Conservation (phyloP, 2,329 filamentous ascomycete species). For the Phoma sp. region DNA sequence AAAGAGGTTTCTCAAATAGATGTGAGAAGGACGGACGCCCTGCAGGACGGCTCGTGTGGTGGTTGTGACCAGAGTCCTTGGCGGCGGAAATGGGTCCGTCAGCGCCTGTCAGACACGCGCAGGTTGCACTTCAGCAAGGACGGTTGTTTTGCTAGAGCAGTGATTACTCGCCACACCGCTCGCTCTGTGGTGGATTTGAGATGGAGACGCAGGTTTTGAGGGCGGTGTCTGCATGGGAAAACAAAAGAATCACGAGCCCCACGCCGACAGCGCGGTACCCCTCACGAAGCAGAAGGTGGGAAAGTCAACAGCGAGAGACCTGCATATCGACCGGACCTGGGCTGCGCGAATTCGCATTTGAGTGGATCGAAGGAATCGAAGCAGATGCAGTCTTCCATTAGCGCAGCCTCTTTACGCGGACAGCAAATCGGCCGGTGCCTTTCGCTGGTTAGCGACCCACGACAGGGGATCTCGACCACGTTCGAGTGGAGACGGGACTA, state of each 20-base stretch:
- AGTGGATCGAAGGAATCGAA: conserved; percentile 15
- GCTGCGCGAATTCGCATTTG: conserved; percentile 14
- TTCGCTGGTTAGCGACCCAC: conserved; percentile 10
- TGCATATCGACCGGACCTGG: conserved; percentile 19
- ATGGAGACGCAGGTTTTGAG: not conserved
- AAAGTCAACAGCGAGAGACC: conserved; percentile 5
- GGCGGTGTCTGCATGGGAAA: conserved; percentile 13
- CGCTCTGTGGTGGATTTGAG: not conserved
- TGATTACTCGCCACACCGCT: conserved; percentile 13
- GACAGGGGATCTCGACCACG: conserved; percentile 13
- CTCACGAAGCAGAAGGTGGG: conserved; percentile 10
- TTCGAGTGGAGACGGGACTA: conserved; percentile 12
- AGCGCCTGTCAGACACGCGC: conserved; percentile 13
- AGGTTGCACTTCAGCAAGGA: not conserved
- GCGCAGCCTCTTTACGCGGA: conserved; percentile 8
- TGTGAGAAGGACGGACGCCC: not conserved
- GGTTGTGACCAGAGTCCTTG: not conserved
- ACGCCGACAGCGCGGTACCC: conserved; percentile 7
- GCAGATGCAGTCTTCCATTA: conserved; percentile 11
- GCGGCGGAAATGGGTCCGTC: not conserved
- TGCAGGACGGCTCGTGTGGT: conserved; percentile 12
- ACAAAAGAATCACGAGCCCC: conserved; percentile 13
- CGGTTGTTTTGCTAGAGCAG: conserved; percentile 14
- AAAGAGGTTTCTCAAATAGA: conserved; percentile 1
- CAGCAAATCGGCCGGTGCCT: conserved; percentile 2